These are phyloP conservation scores for Kazachstania kunashirensis DNA, from an alignment of 805 yeast genomes.

Conservation along the genomic window DNA sequence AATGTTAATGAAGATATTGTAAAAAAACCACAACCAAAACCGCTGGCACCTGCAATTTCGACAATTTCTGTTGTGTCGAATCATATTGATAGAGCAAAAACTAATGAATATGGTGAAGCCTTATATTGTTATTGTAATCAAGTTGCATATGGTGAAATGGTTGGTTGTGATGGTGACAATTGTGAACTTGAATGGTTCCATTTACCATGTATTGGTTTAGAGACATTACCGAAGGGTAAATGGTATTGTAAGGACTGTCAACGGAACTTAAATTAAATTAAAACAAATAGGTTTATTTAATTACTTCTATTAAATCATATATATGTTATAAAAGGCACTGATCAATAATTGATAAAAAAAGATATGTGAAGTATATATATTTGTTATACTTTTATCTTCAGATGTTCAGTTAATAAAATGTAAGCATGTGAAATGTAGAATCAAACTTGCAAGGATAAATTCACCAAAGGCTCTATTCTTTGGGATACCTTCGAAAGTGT, in stretches of 20 bases:
- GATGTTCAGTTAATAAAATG: conserved; percentile 74
- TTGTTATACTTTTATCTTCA: background rate
- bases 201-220: conserved; percentile 81
- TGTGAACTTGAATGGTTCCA: conserved; percentile 96
- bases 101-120: conserved; percentile 50
- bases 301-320: no score
- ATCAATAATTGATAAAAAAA: no score
- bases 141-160: conserved; percentile 97
- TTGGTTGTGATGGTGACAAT: conserved; percentile 92
- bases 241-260: conserved; percentile 71
- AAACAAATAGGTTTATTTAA: no score
- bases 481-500: conserved; percentile 36
- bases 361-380: background rate
- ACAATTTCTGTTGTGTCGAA: conserved; percentile 9
- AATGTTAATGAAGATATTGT: background rate
- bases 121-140: conserved; percentile 94
- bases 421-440: conserved; percentile 77
- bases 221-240: conserved; percentile 76
- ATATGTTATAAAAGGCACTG: no score
- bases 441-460: conserved; percentile 74
- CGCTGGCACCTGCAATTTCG: conserved; percentile 5
- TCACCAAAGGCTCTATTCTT: conserved; percentile 75
- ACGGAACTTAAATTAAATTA: conserved; percentile 6
- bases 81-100: conserved; percentile 9
- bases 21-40: background rate